These are phyloP conservation scores for Pseudogymnoascus verrucosus DNA, from an alignment of 2,329 filamentous ascomycete genomes.

Conservation along the genomic window DNA sequence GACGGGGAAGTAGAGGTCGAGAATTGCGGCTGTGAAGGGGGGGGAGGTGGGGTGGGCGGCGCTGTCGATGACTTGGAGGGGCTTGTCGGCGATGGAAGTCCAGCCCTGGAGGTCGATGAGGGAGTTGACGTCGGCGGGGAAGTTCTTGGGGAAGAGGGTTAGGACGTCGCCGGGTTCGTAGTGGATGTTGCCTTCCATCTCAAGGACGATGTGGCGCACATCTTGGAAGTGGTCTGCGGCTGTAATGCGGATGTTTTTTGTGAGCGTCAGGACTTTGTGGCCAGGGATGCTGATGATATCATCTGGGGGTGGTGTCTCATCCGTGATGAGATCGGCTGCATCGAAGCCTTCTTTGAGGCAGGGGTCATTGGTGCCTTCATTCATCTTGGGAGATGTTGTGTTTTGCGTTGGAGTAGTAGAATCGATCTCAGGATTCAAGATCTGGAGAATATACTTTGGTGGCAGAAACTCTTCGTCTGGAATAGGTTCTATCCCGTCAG, in stretches of 20 bases:
- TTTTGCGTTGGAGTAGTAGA: conserved; percentile 10
- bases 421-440: conserved; percentile 19
- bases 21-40: conserved; percentile 26
- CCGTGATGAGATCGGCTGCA: conserved; percentile 26
- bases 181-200: conserved; percentile 34
- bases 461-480: conserved; percentile 66
- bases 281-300: neutral
- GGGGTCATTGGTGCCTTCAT: neutral
- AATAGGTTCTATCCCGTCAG: conserved; percentile 59
- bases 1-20: conserved; percentile 31
- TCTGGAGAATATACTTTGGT: conserved; percentile 59
- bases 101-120: conserved; percentile 76
- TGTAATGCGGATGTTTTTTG: conserved; percentile 65
- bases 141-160: conserved; percentile 81
- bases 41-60: conserved; percentile 16
- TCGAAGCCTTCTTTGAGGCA: conserved; percentile 7
- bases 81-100: conserved; percentile 61
- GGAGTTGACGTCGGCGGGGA: conserved; percentile 66
- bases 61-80: conserved; percentile 46
- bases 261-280: conserved; percentile 41
- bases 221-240: conserved; percentile 82
- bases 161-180: conserved; percentile 70
- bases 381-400: neutral
- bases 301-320: neutral
- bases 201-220: conserved; percentile 70